phyloP scores from a whole-genome alignment of 1,284 basidiomycete species.

The Hemileia vastatrix region DNA sequence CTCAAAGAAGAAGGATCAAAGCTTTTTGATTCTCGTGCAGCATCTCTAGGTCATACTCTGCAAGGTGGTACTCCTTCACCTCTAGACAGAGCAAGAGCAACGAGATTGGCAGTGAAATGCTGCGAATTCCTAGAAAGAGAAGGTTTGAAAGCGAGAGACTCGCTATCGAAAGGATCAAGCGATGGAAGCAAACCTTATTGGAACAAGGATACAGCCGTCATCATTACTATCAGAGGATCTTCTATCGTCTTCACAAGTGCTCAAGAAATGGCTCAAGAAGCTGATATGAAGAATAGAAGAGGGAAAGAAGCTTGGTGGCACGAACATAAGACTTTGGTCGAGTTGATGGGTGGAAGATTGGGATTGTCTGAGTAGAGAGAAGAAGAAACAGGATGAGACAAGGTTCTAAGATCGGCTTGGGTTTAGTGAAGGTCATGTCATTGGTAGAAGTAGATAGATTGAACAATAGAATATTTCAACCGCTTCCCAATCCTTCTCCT shows the following conservation, averaged over 20 bases:
- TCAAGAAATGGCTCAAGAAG: slow-evolving; percentile 67
- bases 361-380: background rate
- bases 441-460: too few species aligned
- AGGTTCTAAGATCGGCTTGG: too few species aligned
- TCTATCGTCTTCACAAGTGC: slow-evolving; percentile 71
- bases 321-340: slow-evolving; percentile 58
- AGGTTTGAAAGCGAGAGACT: slow-evolving; percentile 53
- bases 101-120: slow-evolving; percentile 77
- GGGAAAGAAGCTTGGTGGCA: slow-evolving; percentile 77
- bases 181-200: slow-evolving; percentile 50
- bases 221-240: slow-evolving; percentile 82
- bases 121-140: slow-evolving; percentile 87
- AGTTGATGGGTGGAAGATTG: slow-evolving; percentile 52
- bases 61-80: slow-evolving; percentile 93
- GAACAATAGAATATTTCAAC: too few species aligned
- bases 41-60: slow-evolving; percentile 89
- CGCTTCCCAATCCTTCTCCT: too few species aligned
- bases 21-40: slow-evolving; percentile 84
- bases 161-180: slow-evolving; percentile 30
- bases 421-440: too few species aligned
- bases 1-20: slow-evolving; percentile 83
- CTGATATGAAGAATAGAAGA: slow-evolving; percentile 80
- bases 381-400: background rate
- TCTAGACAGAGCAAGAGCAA: slow-evolving; percentile 79
- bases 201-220: slow-evolving; percentile 64